phyloP scores from a whole-genome alignment of 768 basidiomycete species.

The Lentinula raphanica region DNA sequence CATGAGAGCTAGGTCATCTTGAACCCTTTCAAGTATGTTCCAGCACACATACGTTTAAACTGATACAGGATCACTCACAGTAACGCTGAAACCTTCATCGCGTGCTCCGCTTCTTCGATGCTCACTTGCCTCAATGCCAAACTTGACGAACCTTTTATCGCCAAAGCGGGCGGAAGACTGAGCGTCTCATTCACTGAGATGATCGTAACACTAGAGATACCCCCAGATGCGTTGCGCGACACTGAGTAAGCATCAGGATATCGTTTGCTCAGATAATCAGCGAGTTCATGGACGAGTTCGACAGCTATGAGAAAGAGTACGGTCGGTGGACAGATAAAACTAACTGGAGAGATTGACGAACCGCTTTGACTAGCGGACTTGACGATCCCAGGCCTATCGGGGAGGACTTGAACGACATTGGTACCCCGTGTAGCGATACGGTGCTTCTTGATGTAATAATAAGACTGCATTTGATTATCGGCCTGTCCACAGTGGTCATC shows the following conservation, averaged over 20 bases:
- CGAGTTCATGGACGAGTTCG: constrained; percentile 64
- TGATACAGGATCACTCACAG: constrained; percentile 39
- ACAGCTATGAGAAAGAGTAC: constrained; percentile 34
- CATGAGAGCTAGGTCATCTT: constrained; percentile 58
- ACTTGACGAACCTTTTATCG: constrained; percentile 22
- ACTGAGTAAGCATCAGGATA: constrained; percentile 56
- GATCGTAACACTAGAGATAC: constrained; percentile 47
- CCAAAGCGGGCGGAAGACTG: constrained; percentile 38
- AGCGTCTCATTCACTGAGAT: constrained; percentile 43
- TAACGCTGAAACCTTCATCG: constrained; percentile 57
- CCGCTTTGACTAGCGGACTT: constrained; percentile 14
- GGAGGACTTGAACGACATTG: constrained; percentile 42
- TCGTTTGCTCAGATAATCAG: constrained; percentile 59
- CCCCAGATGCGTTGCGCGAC: constrained; percentile 31
- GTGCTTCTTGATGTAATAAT: constrained; percentile 53
- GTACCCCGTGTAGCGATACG: constrained; percentile 49
- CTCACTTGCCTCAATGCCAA: constrained; percentile 8
- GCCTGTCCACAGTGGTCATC: constrained; percentile 32
- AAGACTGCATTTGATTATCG: constrained; percentile 49
- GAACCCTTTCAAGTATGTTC: constrained; percentile 30
- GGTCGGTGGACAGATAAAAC: constrained; percentile 24
- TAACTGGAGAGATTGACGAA: constrained; percentile 28
- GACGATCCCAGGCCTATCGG: constrained; percentile 32
- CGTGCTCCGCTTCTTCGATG: constrained; percentile 35
- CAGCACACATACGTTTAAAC: background rate